Percentiles rank a stretch among this genome's conserved stretches.
Evolutionary conservation across 345 rosid genomes (phyloP).

Genomic region (Hypericum androsaemum): DNA sequence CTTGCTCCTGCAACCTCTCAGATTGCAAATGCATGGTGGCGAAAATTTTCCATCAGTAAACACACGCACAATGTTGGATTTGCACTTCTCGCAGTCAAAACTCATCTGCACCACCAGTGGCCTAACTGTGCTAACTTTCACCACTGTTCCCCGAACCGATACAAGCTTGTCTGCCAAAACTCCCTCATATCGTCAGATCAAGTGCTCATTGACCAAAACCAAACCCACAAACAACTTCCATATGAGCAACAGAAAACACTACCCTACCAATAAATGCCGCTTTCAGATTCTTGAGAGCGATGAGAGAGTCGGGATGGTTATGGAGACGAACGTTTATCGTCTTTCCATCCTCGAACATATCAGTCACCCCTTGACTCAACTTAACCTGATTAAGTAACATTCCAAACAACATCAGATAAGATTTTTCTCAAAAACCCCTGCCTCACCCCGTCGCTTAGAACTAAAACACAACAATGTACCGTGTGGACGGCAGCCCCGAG

Average conservation of each 20-base stretch:
- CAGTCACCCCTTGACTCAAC: constrained; percentile 16
- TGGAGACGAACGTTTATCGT: constrained; percentile 67
- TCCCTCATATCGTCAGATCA: no score
- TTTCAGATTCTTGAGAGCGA: constrained; percentile 72
- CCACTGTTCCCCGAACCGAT: constrained; percentile 77
- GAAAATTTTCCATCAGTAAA: constrained; percentile 91
- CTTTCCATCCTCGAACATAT: constrained; percentile 32
- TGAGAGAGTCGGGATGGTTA: constrained; percentile 72
- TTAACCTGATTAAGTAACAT: no score
- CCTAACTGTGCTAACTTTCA: constrained; percentile 81
- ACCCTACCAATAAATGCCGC: constrained; percentile 89
- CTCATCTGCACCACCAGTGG: constrained; percentile 67
- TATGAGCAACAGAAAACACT: not conserved
- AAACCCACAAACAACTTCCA: no score
- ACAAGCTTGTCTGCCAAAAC: constrained; percentile 71
- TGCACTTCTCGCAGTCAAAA: constrained; percentile 72
- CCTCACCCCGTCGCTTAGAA: not conserved
- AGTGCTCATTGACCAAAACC: no score
- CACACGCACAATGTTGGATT: constrained; percentile 42
- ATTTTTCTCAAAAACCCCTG: constrained; percentile 8
- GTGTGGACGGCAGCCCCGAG: constrained; percentile 76
- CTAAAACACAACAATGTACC: constrained; percentile 26
- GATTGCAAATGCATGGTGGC: constrained; percentile 54
- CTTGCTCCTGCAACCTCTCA: constrained; percentile 83
- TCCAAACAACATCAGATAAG: no score